Evolutionary conservation across 2,329 filamentous ascomycete genomes (phyloP).

Genomic region (Fusarium sacchari): DNA sequence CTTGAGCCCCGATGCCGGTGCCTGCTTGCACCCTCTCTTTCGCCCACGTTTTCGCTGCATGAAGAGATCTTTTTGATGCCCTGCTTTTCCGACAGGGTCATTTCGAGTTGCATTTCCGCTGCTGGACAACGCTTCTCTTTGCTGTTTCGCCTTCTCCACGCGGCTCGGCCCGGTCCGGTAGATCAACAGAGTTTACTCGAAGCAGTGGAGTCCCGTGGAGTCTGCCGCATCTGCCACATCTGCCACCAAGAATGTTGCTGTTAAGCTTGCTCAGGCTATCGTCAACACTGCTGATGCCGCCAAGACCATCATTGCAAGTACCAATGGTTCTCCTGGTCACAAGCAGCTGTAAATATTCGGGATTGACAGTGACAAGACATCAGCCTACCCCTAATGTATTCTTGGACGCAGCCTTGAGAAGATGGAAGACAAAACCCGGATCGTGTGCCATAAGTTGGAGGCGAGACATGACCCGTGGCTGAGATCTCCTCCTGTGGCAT

Average conservation of each 20-base stretch:
- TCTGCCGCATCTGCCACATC: conserved; percentile 46
- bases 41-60: no score
- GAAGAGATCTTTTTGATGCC: no score
- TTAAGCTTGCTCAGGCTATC: conserved; percentile 58
- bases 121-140: no score
- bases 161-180: no score
- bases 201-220: conserved; percentile 45
- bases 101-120: no score
- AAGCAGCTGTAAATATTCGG: conserved; percentile 63
- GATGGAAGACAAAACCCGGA: neutral
- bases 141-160: no score
- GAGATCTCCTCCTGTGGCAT: no score
- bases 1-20: no score
- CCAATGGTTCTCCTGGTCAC: conserved; percentile 66
- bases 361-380: conserved; percentile 11
- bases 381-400: neutral
- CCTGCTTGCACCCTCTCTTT: no score
- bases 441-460: neutral
- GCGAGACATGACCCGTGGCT: no score
- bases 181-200: no score
- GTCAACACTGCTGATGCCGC: conserved; percentile 61
- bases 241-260: conserved; percentile 52
- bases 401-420: conserved; percentile 7
- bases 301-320: conserved; percentile 63
- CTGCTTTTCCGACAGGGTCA: no score